Base-by-base conservation (phyloP, 257 asterid species). In the Plantago elongata region DNA sequence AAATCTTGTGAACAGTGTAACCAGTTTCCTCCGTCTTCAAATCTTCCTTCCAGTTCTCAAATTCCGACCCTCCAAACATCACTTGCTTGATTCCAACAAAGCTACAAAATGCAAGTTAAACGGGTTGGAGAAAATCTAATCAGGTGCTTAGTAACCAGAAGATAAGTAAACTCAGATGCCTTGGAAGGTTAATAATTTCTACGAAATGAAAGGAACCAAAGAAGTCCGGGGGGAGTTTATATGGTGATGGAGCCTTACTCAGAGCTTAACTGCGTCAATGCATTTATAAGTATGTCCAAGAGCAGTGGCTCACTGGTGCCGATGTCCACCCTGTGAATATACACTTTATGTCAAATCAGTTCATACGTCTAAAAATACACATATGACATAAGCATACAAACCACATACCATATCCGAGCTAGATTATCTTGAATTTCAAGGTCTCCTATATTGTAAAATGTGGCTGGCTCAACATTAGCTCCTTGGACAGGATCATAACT, bases 381-480 rank as follows among this genome's bases (percentile, higher is more conserved):
- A 16, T 9, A 42, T 22, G 44, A 14, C 18, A 16, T 9, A 42
- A 34, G 44, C 27, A 50, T 15, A 50, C 40, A 59, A 58, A 66
- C 17, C 13, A 29, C 9, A 38, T 74, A 90, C 99, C 99, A 92
- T 70, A 89, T 58, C 45, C 97, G 94, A 69, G 99, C 96, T 72
- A 89, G 34, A 62, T 86, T 84, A 69, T 89, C 95, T 73, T 89
- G 99, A 76, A 92, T 74, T 76, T 89, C 99, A 57, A 92, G 79
- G 75, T 92, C 97, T 60, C 99, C 99, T 54, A 84, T 89, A 85
- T 92, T 92, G 81, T 86, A 92, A 70, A 92, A 92, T 17, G 95
- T 82, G 17, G 97, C 71, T 48, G 97, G 91, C 13, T 87, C 71
- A 66, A 75, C 88, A 69, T 92, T 86, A 42, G 94, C 97, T 66